Base-by-base conservation (phyloP, 2,329 filamentous ascomycete species). In the Penicillium decumbens region DNA sequence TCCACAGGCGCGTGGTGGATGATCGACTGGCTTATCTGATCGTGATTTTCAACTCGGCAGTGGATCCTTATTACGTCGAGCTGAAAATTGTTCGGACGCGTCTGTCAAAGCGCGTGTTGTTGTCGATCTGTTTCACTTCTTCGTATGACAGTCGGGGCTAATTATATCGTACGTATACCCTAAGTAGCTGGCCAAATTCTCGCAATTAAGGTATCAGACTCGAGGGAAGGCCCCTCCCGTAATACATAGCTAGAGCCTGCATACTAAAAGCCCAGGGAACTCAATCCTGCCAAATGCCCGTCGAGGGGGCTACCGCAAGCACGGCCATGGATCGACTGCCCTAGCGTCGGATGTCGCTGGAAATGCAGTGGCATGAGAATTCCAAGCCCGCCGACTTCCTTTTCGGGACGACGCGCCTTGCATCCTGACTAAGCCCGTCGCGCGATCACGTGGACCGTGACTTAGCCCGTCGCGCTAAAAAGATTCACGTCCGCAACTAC, bases 361-460 rank as follows among this genome's bases (percentile, higher is more conserved):
- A 52, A 51, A 39, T 12, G 41, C 35, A 55, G 59, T 61, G 59
- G 59, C 57, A 61, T 59, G 59, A 61, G 51, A 44, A 41, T 37
- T 45, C 51, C 57, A 49, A 57, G 46, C 55, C 45, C 28, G 15
- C 15, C n/a, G 37, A 28, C n/a, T 23, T 37, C 33, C 15, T 18
- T 4, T 37, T 37, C 20, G 33, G 15, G 33, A 37, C 33, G 52
- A 58, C 55, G 58, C 55, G 55, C 53, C 53, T 58, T 58, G 49
- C 51, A 25, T 53, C 15, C 45, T 60, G 54, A 53, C 45, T 53
- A 46, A 43, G 38, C 42, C 49, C 35, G 56, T 38, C 65, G 61
- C 67, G 66, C 56, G 51, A 48, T 69, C 68, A 71, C 66, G 68
- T 71, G 68, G 53, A 54, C 58, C 66, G 68, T 64, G 68, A 68